A percentile compares a stretch with the other conserved stretches of the same genome.
Conservation (phyloP, 179 eudicot species). For the Corrigiola litoralis region DNA sequence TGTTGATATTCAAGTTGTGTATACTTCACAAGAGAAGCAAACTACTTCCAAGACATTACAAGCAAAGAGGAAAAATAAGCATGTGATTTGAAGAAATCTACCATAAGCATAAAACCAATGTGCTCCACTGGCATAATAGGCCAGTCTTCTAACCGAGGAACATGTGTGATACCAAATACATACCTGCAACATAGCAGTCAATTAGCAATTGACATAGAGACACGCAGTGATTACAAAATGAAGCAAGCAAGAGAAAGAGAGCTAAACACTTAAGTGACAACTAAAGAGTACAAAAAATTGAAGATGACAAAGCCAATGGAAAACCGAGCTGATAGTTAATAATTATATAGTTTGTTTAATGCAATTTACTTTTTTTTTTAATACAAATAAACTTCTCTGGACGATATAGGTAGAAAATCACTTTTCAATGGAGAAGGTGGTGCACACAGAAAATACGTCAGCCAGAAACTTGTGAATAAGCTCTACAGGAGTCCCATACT, state of each 20-base stretch:
- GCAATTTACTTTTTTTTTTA: too few species aligned
- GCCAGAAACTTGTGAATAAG: too few species aligned
- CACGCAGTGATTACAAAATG: not conserved
- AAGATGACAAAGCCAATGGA: not conserved
- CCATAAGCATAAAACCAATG: conserved; percentile 44
- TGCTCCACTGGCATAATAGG: conserved; percentile 46
- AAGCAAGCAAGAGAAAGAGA: not conserved
- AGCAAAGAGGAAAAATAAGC: not conserved
- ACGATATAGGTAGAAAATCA: too few species aligned
- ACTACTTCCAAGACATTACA: not conserved
- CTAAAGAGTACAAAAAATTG: not conserved
- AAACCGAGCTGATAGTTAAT: too few species aligned
- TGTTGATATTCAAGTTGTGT: not conserved
- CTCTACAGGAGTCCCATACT: too few species aligned
- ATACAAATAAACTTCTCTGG: too few species aligned
- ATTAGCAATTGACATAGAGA: not conserved
- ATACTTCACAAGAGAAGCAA: not conserved
- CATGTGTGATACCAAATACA: conserved; percentile 43
- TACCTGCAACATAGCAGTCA: conserved; percentile 31
- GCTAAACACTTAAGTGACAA: not conserved
- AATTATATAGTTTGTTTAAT: too few species aligned
- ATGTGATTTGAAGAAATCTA: conserved; percentile 1
- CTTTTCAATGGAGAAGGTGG: too few species aligned
- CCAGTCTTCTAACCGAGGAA: conserved; percentile 49
- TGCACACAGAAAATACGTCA: too few species aligned